Base-by-base conservation (phyloP, 352 stramenopile genomes). In the Discostella stelligera region DNA sequence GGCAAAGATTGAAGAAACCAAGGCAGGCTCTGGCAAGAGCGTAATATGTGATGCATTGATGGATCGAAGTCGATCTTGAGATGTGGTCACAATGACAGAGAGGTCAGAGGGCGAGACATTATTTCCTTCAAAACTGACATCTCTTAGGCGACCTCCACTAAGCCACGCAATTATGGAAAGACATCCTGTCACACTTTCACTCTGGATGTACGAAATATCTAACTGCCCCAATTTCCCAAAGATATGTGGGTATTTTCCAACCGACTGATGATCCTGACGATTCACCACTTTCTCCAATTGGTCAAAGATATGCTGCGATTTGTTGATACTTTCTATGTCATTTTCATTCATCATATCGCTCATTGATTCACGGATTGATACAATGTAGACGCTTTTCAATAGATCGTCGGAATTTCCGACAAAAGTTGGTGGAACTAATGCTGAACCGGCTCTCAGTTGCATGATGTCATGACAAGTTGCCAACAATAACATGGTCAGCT, bases 81-180 rank as follows among this genome's bases (percentile, higher is more conserved):
- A 10, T 11, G 13, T 30, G 3, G 9, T 20, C 20, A 23, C 7
- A 58, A 5, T 58, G 50, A 58, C 50, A 16, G 50, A 30, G 7
- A 58, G 8, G 18, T 58, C 50, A 37, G 50, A 58, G 4, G 27
- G 20, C 0, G 50, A 58, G 16, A 58, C 32, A 14, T 7, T 18
- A 4, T 53, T 16, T 13, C 64, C 54, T 11, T 6, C 10, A 49
- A 79, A 55, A 25, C 63, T 37, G 11, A 79, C 13, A n/a, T 74
- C 23, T 56, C 55, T 32, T 10, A 79, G 21, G 11, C 56, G 44
- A 4, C 71, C 71, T 69, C 56, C 56, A 48, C 69, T 79, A 1
- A 79, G 32, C 71, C 71, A 79, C 44, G 64, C 54, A 37, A 79
- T 73, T 5, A 27, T 50, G 8, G 71, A 52, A 21, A 79, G 21